phyloP scores from a whole-genome alignment of 495 filamentous ascomycete species.

The Talaromyces adpressus region DNA sequence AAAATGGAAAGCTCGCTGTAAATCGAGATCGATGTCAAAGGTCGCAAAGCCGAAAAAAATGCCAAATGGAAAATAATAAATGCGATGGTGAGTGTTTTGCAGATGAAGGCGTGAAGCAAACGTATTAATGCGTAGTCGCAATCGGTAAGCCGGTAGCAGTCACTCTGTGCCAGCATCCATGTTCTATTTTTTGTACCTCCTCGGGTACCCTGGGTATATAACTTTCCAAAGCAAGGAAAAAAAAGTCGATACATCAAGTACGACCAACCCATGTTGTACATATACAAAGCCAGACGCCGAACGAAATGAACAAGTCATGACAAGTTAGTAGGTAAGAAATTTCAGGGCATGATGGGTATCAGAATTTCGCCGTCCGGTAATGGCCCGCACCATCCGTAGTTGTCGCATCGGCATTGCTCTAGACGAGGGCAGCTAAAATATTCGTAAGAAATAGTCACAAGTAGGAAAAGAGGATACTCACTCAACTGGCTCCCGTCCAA shows the following conservation, averaged over 20 bases:
- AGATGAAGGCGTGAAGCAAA: neutral
- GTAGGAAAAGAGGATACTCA: constrained; percentile 16
- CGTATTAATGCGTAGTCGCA: neutral
- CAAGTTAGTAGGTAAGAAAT: neutral
- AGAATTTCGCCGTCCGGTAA: constrained; percentile 14
- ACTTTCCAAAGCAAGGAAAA: neutral
- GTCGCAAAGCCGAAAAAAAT: neutral
- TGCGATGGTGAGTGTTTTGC: neutral
- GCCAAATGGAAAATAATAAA: neutral
- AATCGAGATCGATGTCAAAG: neutral
- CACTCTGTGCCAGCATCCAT: neutral
- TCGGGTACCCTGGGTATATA: neutral
- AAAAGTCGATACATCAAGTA: neutral
- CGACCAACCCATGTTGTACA: neutral
- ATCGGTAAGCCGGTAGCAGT: neutral
- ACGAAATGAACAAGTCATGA: neutral
- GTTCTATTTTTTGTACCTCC: neutral
- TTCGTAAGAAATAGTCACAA: no score
- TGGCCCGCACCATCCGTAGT: constrained; percentile 37
- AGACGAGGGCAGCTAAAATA: constrained; percentile 26
- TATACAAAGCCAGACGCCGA: constrained; percentile 1
- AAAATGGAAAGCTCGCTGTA: neutral
- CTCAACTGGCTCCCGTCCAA: constrained; percentile 32
- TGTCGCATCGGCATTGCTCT: constrained; percentile 38
- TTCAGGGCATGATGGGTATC: constrained; percentile 8